These are phyloP conservation scores for Vigna mungo DNA, from an alignment of 306 rosid species.

Conservation along the genomic window DNA sequence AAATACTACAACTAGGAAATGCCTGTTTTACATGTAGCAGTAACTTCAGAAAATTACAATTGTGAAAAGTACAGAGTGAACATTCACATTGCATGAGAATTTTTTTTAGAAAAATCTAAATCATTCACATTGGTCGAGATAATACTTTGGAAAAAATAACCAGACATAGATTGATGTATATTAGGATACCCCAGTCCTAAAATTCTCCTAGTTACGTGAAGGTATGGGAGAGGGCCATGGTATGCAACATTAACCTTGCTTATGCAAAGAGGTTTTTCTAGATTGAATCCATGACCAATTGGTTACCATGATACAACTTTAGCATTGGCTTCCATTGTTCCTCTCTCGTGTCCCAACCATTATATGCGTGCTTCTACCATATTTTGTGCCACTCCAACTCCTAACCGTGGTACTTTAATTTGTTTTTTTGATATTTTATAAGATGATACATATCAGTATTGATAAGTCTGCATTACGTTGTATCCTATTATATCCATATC, in stretches of 20 bases:
- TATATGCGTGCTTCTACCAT: background rate
- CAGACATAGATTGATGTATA: conserved; percentile 2
- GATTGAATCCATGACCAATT: no score
- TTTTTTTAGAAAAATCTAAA: background rate
- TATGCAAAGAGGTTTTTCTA: no score
- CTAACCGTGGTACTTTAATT: background rate
- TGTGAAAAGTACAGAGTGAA: background rate
- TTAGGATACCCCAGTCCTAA: no score
- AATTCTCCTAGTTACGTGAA: no score
- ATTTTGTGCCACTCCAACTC: background rate
- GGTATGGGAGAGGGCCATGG: no score
- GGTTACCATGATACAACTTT: no score
- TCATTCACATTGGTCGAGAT: background rate
- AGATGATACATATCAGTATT: background rate
- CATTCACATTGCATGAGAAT: background rate
- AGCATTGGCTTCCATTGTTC: background rate
- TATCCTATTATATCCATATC: conserved; percentile 4
- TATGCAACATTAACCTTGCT: no score
- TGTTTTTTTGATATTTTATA: background rate
- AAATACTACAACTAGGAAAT: conserved; percentile 27
- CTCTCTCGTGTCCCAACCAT: conserved; percentile 6
- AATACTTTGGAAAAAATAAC: background rate
- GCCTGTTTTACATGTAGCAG: conserved; percentile 7
- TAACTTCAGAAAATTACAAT: background rate
- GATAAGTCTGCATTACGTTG: background rate